These are phyloP conservation scores for Juncus inflexus DNA, from an alignment of 176 grass and related monocot genomes.

Conservation along the genomic window DNA sequence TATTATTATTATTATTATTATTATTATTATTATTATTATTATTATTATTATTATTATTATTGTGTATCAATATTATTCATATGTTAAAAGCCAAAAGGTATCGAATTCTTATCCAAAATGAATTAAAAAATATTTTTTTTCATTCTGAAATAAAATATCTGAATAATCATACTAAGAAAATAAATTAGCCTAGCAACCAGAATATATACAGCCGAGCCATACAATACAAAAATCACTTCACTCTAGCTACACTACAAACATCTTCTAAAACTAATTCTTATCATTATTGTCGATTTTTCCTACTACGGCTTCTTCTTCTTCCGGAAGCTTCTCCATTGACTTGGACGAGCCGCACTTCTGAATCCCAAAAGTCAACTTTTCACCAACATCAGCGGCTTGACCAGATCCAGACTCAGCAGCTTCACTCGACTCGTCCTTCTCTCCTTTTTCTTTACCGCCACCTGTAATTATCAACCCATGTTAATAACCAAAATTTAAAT, in stretches of 20 bases:
- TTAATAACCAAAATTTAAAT: background rate
- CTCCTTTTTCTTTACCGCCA: slow-evolving; percentile 49
- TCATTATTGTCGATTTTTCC: slow-evolving; percentile 18
- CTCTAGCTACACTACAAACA: background rate
- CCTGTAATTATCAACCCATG: slow-evolving; percentile 20
- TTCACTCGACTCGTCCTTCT: slow-evolving; percentile 42
- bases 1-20: too few species aligned
- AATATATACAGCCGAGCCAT: background rate
- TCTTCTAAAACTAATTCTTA: background rate
- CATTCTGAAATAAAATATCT: too few species aligned
- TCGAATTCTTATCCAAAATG: too few species aligned
- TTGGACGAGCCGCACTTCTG: slow-evolving; percentile 39
- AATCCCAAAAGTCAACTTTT: slow-evolving; percentile 30
- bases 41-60: too few species aligned
- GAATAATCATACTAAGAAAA: too few species aligned
- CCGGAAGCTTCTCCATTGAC: slow-evolving; percentile 33
- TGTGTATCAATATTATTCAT: too few species aligned
- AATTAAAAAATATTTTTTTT: too few species aligned
- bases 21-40: too few species aligned
- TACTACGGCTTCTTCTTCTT: background rate
- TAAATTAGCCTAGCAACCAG: background rate
- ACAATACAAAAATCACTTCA: background rate
- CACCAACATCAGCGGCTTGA: slow-evolving; percentile 37
- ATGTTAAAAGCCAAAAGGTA: too few species aligned
- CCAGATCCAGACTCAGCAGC: slow-evolving; percentile 23